Evolutionary conservation across 169 alveolate genomes (phyloP).

Genomic region (Neospora caninum): DNA sequence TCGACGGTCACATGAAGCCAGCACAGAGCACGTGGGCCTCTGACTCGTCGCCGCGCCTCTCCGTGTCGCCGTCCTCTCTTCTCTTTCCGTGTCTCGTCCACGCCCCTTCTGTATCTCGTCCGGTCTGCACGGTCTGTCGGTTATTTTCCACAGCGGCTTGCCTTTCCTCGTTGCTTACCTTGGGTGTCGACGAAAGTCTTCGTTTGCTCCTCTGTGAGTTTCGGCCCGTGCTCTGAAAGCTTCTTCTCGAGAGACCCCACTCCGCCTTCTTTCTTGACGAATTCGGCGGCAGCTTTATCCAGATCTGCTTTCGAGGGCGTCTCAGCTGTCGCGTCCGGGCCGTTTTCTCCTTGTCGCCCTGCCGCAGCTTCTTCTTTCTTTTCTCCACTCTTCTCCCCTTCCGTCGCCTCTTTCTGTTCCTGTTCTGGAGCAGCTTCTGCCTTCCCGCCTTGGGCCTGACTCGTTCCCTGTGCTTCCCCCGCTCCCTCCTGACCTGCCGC

Average conservation of each 20-base stretch:
- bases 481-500: neutral
- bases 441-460: neutral
- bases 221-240: neutral
- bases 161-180: neutral
- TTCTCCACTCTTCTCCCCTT: neutral
- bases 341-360: neutral
- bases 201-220: slow-evolving; percentile 54
- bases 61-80: no score
- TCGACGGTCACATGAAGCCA: no score
- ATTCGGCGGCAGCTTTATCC: neutral
- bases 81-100: no score
- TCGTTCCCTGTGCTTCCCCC: neutral
- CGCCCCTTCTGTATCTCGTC: no score
- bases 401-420: neutral
- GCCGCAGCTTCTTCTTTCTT: no score
- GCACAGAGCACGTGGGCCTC: no score
- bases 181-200: slow-evolving; percentile 55
- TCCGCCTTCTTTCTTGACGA: slow-evolving; percentile 2
- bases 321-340: neutral
- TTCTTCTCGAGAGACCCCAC: slow-evolving; percentile 22
- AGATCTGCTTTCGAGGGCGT: neutral
- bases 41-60: no score
- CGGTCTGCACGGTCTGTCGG: no score
- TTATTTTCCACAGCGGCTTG: no score
- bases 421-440: neutral